A percentile compares a stretch with the other conserved stretches of the same genome.
These are phyloP conservation scores for Nasturtium officinale DNA, from an alignment of 345 rosid genomes.

Conservation along the genomic window DNA sequence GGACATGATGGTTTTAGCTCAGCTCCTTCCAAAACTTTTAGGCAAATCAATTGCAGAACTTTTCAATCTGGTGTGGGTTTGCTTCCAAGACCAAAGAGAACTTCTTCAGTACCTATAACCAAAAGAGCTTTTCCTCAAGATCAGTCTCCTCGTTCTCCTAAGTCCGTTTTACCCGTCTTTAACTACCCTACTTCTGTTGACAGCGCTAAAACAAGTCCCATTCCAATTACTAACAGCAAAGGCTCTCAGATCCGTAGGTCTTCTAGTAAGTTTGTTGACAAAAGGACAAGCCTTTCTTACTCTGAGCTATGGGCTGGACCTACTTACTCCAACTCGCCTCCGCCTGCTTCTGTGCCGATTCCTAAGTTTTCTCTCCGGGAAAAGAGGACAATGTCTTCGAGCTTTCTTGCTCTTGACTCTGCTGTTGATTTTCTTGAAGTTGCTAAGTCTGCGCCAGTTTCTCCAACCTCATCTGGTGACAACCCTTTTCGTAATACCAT, in stretches of 20 bases:
- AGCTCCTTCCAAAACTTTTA: conserved; percentile 59
- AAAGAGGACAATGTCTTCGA: conserved; percentile 66
- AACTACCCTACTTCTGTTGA: conserved; percentile 24
- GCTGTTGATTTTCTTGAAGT: conserved; percentile 47
- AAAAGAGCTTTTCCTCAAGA: conserved; percentile 34
- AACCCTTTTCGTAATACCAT: conserved; percentile 61
- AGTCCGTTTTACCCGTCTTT: conserved; percentile 29
- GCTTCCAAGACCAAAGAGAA: conserved; percentile 62
- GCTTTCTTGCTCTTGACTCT: conserved; percentile 50
- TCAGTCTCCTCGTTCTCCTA: conserved; percentile 37
- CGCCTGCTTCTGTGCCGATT: conserved; percentile 88
- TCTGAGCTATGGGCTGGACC: conserved; percentile 99
- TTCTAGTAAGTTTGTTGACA: conserved; percentile 36
- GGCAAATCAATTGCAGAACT: conserved; percentile 72
- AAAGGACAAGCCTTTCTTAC: conserved; percentile 48
- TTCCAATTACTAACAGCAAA: conserved; percentile 49
- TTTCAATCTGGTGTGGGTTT: conserved; percentile 77
- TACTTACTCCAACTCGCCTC: conserved; percentile 94
- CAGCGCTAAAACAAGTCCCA: conserved; percentile 52
- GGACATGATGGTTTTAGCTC: conserved; percentile 51
- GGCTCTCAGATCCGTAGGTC: conserved; percentile 38
- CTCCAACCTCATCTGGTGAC: conserved; percentile 60
- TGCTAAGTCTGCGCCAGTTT: conserved; percentile 85
- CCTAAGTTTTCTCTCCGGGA: conserved; percentile 78
- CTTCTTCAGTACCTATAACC: conserved; percentile 42